phyloP scores from a whole-genome alignment of 139 green algal genomes.

The Chlorella sp. region DNA sequence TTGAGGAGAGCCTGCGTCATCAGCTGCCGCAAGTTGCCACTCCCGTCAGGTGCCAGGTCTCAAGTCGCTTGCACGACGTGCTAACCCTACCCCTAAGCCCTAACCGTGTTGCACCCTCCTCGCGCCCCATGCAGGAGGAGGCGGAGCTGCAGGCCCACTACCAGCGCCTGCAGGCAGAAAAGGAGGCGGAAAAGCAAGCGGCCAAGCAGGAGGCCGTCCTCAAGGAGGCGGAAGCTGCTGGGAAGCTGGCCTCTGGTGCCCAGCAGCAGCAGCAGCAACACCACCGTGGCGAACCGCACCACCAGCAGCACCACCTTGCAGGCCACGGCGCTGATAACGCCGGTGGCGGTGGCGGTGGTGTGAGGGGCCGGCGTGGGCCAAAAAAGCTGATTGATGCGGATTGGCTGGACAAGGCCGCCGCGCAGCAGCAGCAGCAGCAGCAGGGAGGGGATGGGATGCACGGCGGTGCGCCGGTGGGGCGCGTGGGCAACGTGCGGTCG shows the following conservation, averaged over 20 bases:
- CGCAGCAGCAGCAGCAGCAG: not conserved
- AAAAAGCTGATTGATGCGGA: conserved; percentile 31
- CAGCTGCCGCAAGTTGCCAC: too few relatives aligned
- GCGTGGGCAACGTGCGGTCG: not conserved
- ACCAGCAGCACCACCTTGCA: not conserved
- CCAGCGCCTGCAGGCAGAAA: conserved; percentile 2
- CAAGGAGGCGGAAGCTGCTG: not conserved
- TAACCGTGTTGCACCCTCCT: not conserved
- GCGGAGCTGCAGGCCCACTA: conserved; percentile 9
- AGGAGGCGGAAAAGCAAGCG: conserved; percentile 12
- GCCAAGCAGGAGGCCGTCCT: not conserved
- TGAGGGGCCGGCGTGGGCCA: conserved; percentile 3
- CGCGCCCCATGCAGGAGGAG: conserved; percentile 9
- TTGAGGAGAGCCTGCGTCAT: too few relatives aligned
- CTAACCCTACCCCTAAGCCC: not conserved
- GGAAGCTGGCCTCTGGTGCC: too few relatives aligned
- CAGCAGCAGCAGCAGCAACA: not conserved
- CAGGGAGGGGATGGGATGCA: not conserved
- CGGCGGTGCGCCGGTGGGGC: not conserved
- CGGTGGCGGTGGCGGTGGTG: not conserved
- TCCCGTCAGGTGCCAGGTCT: not conserved
- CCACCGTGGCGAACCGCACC: not conserved
- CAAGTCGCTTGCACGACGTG: not conserved
- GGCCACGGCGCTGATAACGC: not conserved
- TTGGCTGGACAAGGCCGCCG: conserved; percentile 19